Evolutionary conservation across 2,329 filamentous ascomycete species (phyloP), one percentile per base, ranked within the genome.

Genomic region (Hypoxylon sp.): DNA sequence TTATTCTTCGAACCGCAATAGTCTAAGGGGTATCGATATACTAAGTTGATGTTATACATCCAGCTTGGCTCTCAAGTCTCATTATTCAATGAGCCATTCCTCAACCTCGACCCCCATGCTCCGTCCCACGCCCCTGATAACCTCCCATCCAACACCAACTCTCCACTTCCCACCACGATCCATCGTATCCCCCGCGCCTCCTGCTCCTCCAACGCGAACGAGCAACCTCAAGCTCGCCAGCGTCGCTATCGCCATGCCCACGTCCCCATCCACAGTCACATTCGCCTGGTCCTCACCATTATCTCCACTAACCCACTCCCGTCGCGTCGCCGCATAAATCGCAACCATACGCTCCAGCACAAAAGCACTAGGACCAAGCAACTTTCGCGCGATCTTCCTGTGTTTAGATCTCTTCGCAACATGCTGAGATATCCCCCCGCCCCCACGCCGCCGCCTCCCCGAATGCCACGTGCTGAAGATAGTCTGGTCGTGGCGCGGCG

Each of bases 101-200:
- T 92, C 90, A 11, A 94, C 85, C 78, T 94, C 92, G n/a, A 96
- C 85, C 2, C 91, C 91, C 57, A 96, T 87, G 75, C 88, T 91
- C 75, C 93, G 83, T 29, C 92, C 93, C 70, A 96, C 81, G 3
- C 85, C 86, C 67, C 90, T 83, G 5, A 92, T 88, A 69, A 91
- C 89, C 75, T 96, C 93, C 92, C 92, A 94, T 0, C 90, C 89
- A 63, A 93, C 89, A 73, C 92, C 93, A 9, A 94, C 90, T 75
- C 91, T 88, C 91, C 92, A 96, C 79, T 91, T 90, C 4, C 88
- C 89, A 0, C 88, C 88, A 0, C 88, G 83, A 76, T 95, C 92
- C 74, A 94, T 83, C 89, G 63, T 33, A 44, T 91, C 94, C 0
- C 90, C 89, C 53, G 91, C 88, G 0, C 87, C 88, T 0, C 88